A percentile compares a stretch with the other conserved stretches of the same genome.
These are phyloP conservation scores for Trametopsis cervina DNA, from an alignment of 768 basidiomycete genomes.

Conservation along the genomic window DNA sequence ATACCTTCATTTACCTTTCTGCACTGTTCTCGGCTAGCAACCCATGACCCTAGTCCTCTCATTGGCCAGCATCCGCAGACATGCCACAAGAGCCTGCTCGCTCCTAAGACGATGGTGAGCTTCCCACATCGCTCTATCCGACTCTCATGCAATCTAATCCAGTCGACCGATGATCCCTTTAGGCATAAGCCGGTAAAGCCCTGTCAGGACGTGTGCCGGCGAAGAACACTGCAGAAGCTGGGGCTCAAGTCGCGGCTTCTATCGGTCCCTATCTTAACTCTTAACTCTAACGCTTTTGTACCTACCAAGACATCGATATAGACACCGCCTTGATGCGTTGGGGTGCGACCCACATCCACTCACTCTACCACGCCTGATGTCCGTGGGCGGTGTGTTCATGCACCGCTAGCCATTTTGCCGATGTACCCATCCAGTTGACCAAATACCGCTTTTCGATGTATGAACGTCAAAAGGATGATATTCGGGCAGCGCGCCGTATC, in stretches of 20 bases:
- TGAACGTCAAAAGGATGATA: too few species aligned
- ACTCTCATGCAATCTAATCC: background rate
- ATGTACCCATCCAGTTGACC: too few species aligned
- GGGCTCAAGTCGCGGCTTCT: background rate
- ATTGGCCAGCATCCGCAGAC: background rate
- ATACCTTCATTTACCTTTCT: background rate
- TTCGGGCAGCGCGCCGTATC: too few species aligned
- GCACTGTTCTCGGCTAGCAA: background rate
- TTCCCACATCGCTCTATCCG: background rate
- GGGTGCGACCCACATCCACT: too few species aligned
- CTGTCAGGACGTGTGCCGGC: background rate
- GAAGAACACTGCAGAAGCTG: background rate
- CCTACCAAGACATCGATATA: too few species aligned
- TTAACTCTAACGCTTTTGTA: too few species aligned
- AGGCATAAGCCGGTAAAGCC: background rate
- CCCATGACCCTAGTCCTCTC: background rate
- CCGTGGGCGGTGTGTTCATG: too few species aligned
- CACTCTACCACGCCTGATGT: too few species aligned
- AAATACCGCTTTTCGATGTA: too few species aligned
- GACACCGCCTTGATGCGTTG: too few species aligned
- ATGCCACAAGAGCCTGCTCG: background rate
- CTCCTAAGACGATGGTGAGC: background rate
- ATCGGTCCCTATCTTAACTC: background rate
- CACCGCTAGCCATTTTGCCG: too few species aligned
- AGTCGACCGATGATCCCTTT: background rate